Base-by-base conservation (phyloP, 345 rosid genomes). In the Melaleuca alternifolia region DNA sequence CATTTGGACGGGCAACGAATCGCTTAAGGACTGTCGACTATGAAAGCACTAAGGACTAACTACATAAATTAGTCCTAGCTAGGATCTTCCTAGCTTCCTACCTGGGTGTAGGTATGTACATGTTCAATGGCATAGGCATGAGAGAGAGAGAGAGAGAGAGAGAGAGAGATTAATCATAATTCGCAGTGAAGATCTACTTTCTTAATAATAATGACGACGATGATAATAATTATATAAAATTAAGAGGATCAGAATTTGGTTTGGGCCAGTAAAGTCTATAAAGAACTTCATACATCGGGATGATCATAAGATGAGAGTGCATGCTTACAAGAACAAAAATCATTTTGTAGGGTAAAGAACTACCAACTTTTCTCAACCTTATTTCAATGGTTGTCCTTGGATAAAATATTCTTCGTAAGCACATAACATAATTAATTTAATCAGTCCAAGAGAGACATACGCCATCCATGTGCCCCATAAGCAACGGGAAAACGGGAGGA, bases 281-380 rank as follows among this genome's bases (percentile, higher is more conserved):
- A 59, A 65, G 79, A 16, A 65, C 79, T 65, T 33, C 9, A 65
- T 33, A 65, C 46, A 65, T 65, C 12, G 46, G 12, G 24, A 65
- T 33, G 46, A 65, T 65, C 46, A 65, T 33, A 65, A 65, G 46
- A 65, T 28, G 44, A 51, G 83, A 81, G 82, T 28, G 87, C 87
- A 86, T 88, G 89, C 87, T 57, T 53, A 20, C 54, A 84, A 86
- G 84, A 85, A 90, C 87, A 89, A 71, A 87, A 89, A 90, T 87
- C 82, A 89, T 85, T 88, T 87, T 87, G 90, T 86, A 89, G 90
- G 91, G 89, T 65, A 89, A 56, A 83, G 85, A 85, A 84, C 88
- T 87, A 88, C 87, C 82, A 61, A 85, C 51, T 53, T 61, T 44
- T 24, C 48, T 9, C 48, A 14, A 11, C 30, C 71, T 56, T 46